A percentile compares a stretch with the other conserved stretches of the same genome.
These are phyloP conservation scores for Rhododendron mucronatum DNA, from an alignment of 148 eudicot genomes.

Conservation along the genomic window DNA sequence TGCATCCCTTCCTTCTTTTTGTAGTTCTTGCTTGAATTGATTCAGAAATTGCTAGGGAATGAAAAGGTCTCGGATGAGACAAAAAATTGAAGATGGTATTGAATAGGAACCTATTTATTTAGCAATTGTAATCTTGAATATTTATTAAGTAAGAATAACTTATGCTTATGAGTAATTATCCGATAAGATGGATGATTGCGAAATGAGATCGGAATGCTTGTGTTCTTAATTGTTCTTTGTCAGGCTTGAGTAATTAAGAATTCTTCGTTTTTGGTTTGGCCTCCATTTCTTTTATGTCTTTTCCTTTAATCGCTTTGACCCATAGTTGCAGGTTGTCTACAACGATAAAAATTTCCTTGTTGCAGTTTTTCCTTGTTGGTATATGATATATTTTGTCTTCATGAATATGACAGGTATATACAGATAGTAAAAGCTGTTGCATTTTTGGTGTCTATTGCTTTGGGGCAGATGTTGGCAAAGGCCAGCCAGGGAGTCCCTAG, in stretches of 20 bases:
- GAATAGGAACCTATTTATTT: background rate
- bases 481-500: conserved; percentile 27
- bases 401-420: conserved; percentile 29
- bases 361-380: background rate
- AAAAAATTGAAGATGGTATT: background rate
- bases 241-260: no score
- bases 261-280: no score
- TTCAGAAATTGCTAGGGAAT: background rate
- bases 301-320: background rate
- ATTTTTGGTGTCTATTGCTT: conserved; percentile 40
- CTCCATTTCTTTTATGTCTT: no score
- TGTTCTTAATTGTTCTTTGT: background rate
- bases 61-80: background rate
- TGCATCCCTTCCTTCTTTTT: background rate
- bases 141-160: no score
- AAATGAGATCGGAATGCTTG: background rate
- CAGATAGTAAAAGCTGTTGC: conserved; percentile 60
- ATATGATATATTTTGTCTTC: background rate
- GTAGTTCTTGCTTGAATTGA: background rate
- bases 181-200: background rate
- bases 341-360: background rate
- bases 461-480: conserved; percentile 33
- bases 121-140: background rate
- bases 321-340: background rate
- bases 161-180: no score